Evolutionary conservation across 1,139 yeast species (phyloP).

Genomic region (Lodderomyces elongisporus): DNA sequence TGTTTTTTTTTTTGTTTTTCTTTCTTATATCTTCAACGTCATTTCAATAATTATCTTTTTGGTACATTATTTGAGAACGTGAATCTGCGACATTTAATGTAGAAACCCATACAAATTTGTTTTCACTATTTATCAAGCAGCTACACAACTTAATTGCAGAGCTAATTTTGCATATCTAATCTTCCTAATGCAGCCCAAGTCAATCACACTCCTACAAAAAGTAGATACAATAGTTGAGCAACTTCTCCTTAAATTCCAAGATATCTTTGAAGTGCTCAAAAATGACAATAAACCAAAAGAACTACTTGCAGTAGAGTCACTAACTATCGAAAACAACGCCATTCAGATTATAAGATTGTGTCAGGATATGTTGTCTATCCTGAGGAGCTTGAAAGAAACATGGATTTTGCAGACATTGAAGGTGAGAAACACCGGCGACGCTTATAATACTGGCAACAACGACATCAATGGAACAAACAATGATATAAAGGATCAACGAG

Average conservation of each 20-base stretch:
- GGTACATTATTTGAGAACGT: too few relatives aligned
- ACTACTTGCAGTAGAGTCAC: constrained; percentile 48
- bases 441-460: constrained; percentile 11
- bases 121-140: too few relatives aligned
- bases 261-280: constrained; percentile 39
- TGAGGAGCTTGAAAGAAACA: constrained; percentile 47
- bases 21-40: too few relatives aligned
- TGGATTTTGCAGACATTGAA: constrained; percentile 56
- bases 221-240: constrained; percentile 41
- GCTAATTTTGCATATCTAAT: too few relatives aligned
- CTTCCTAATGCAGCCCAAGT: constrained; percentile 34
- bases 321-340: constrained; percentile 53
- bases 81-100: too few relatives aligned
- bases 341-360: constrained; percentile 47
- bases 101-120: too few relatives aligned
- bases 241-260: constrained; percentile 39
- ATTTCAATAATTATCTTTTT: too few relatives aligned
- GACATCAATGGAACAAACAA: neutral
- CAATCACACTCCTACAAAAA: constrained; percentile 40
- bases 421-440: constrained; percentile 15
- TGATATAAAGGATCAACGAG: constrained; percentile 2
- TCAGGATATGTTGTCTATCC: constrained; percentile 47
- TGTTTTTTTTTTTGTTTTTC: too few relatives aligned
- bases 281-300: constrained; percentile 47
- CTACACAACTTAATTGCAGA: too few relatives aligned